Percentiles rank a stretch among this genome's conserved stretches.
These are phyloP conservation scores for Populus hybrid DNA, from an alignment of 441 rosid genomes.

Conservation along the genomic window DNA sequence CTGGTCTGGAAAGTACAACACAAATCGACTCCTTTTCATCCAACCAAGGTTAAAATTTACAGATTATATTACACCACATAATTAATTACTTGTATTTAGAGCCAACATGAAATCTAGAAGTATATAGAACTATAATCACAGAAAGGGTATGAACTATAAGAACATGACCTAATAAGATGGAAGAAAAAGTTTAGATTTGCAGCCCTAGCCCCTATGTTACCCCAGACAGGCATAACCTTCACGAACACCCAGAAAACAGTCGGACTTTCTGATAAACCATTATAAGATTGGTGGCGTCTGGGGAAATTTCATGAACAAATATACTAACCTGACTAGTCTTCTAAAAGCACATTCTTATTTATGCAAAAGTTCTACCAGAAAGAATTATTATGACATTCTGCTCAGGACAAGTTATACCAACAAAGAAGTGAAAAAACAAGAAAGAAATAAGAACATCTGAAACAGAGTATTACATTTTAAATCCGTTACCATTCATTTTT, in stretches of 20 bases:
- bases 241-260: not conserved
- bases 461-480: not conserved
- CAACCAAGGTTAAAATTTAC: not conserved
- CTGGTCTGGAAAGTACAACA: slow-evolving; percentile 61
- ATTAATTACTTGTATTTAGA: not conserved
- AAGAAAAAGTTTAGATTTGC: not conserved
- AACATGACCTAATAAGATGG: not conserved
- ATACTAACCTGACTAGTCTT: not conserved
- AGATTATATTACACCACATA: not conserved
- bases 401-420: not conserved
- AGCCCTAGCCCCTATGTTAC: not conserved
- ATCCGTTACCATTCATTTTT: not conserved
- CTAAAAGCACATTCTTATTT: not conserved
- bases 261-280: not conserved
- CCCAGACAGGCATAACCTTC: not conserved
- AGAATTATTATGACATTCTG: not conserved
- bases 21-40: not conserved
- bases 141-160: not conserved
- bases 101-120: not conserved
- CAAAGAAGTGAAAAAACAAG: not conserved
- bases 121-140: not conserved
- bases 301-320: not conserved
- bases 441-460: not conserved
- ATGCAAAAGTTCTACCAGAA: not conserved
- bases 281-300: not conserved